Evolutionary conservation across 257 asterid genomes (phyloP).

Genomic region (Primulina eburnea): DNA sequence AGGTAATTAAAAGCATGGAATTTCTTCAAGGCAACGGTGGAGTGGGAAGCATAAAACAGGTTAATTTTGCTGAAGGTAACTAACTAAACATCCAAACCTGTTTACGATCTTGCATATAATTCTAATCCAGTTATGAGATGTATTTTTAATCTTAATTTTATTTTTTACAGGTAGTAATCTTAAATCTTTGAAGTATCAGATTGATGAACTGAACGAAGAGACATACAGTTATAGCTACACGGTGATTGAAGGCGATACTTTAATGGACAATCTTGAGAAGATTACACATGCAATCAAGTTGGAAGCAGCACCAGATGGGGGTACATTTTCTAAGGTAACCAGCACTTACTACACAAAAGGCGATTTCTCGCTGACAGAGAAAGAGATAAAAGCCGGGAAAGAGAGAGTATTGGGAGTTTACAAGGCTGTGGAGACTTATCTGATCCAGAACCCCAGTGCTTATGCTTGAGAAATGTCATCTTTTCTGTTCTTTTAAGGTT

Average conservation of each 20-base stretch:
- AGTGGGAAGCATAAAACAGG: background rate
- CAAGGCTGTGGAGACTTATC: slow-evolving; percentile 34
- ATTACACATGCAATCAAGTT: slow-evolving; percentile 26
- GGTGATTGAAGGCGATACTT: slow-evolving; percentile 31
- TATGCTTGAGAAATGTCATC: slow-evolving; percentile 14
- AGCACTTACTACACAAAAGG: slow-evolving; percentile 30
- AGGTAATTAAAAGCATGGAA: slow-evolving; percentile 6
- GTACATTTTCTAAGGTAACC: slow-evolving; percentile 27
- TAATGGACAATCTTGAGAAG: slow-evolving; percentile 27
- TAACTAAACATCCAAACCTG: background rate
- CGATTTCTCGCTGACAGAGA: slow-evolving; percentile 29
- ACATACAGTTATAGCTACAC: slow-evolving; percentile 28
- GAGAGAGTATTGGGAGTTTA: slow-evolving; percentile 27
- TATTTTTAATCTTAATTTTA: background rate
- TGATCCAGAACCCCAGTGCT: slow-evolving; percentile 29
- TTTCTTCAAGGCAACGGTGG: slow-evolving; percentile 3
- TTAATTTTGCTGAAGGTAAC: slow-evolving; percentile 26
- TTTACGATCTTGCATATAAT: background rate
- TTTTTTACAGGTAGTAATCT: slow-evolving; percentile 26
- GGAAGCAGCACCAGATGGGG: slow-evolving; percentile 28
- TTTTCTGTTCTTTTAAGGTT: background rate
- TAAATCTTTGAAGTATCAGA: slow-evolving; percentile 23
- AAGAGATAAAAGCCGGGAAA: slow-evolving; percentile 35
- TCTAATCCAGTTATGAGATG: background rate
- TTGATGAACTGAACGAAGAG: slow-evolving; percentile 28